Conservation (phyloP, 1,284 basidiomycete species). For the Irpex lacteus region DNA sequence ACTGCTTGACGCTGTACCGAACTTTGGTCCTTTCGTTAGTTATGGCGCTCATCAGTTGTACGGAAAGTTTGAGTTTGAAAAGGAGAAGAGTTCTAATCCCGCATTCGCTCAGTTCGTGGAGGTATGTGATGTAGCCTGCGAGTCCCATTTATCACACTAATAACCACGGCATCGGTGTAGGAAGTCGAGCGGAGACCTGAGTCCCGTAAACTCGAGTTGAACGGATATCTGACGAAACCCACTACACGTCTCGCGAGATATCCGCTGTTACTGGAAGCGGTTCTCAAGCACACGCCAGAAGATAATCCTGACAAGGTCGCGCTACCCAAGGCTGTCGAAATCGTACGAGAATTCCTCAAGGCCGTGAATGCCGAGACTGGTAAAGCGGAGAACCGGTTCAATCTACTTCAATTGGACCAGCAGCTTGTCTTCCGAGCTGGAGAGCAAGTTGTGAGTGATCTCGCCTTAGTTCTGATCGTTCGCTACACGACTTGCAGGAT, state of each 20-base stretch:
- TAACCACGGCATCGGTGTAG: slow-evolving; percentile 36
- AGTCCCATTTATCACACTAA: neutral
- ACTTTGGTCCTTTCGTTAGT: slow-evolving; percentile 90
- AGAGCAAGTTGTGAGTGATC: slow-evolving; percentile 66
- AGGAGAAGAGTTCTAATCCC: slow-evolving; percentile 92
- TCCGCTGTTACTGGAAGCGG: slow-evolving; percentile 90
- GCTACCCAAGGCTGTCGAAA: slow-evolving; percentile 77
- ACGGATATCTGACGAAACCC: slow-evolving; percentile 98
- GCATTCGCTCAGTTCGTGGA: slow-evolving; percentile 98
- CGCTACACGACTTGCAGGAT: slow-evolving; percentile 51
- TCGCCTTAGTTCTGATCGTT: neutral
- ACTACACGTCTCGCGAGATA: slow-evolving; percentile 97
- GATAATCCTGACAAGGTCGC: slow-evolving; percentile 86
- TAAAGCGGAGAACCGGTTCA: slow-evolving; percentile 91
- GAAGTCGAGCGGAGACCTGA: slow-evolving; percentile 90
- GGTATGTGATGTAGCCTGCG: slow-evolving; percentile 36
- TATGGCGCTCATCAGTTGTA: slow-evolving; percentile 98
- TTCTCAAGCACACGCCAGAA: slow-evolving; percentile 90
- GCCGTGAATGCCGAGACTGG: slow-evolving; percentile 93
- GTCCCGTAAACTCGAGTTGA: slow-evolving; percentile 95
- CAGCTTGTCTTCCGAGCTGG: slow-evolving; percentile 85
- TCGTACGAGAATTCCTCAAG: slow-evolving; percentile 81
- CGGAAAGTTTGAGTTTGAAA: slow-evolving; percentile 99
- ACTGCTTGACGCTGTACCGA: slow-evolving; percentile 83
- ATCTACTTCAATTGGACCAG: slow-evolving; percentile 86